A percentile compares a stretch with the other conserved stretches of the same genome.
These are phyloP conservation scores for Metschnikowia continentalis DNA, from an alignment of 805 yeast genomes.

Conservation along the genomic window DNA sequence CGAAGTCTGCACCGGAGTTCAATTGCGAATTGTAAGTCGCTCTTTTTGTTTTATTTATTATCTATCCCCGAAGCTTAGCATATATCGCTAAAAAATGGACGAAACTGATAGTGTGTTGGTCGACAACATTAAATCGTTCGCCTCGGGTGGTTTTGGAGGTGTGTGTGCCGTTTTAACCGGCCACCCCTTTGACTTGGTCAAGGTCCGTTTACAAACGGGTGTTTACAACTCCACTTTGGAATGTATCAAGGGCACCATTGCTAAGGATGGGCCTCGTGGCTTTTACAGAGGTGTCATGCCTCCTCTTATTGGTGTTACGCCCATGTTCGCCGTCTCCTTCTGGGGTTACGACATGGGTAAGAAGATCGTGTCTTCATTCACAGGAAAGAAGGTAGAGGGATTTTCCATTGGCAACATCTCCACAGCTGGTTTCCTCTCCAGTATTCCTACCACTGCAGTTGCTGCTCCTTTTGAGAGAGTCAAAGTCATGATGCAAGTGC, in stretches of 20 bases:
- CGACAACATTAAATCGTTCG: constrained; percentile 82
- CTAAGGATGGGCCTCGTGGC: constrained; percentile 72
- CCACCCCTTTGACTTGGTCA: constrained; percentile 92
- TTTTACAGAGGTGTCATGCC: constrained; percentile 92
- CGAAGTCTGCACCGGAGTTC: background rate
- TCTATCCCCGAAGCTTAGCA: too few relatives aligned
- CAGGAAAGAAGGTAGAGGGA: constrained; percentile 34
- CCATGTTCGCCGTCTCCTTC: constrained; percentile 96
- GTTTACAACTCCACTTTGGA: constrained; percentile 57
- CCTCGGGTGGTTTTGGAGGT: constrained; percentile 96
- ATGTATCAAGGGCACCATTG: constrained; percentile 67
- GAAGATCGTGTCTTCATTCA: constrained; percentile 52
- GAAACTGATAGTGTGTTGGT: constrained; percentile 47
- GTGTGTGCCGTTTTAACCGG: constrained; percentile 93
- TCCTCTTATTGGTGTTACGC: constrained; percentile 94
- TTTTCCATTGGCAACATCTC: constrained; percentile 70
- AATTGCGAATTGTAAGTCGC: background rate
- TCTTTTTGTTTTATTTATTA: background rate
- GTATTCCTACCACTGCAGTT: constrained; percentile 89
- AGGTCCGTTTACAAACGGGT: constrained; percentile 88
- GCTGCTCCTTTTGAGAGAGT: constrained; percentile 98
- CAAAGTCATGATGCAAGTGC: constrained; percentile 88
- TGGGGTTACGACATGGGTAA: constrained; percentile 98
- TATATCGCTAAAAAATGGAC: constrained; percentile 28
- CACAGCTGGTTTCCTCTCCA: constrained; percentile 90